Evolutionary conservation across 306 rosid species (phyloP), one percentile per base, ranked within the genome.

Genomic region (Inga oerstediana): DNA sequence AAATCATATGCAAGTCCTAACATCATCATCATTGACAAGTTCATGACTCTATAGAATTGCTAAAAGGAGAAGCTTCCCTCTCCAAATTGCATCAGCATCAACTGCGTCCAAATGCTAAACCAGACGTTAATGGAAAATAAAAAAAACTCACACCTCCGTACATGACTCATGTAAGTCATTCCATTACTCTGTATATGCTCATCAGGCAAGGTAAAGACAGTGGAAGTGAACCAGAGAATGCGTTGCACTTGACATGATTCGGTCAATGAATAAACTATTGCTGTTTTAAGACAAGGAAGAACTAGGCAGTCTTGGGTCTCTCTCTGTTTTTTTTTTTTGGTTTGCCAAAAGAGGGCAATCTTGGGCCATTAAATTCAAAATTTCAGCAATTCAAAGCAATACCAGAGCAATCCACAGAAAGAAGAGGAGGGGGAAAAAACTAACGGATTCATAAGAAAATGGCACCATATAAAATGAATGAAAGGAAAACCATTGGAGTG

Each of bases 81-180:
- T 44, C 56, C 75, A 43, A 44, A 35, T 43, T 22, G 75, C 35
- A 71, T 71, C 75, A 11, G 75, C 75, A 13, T 71, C 75, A 71
- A 11, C 75, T 71, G 75, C 75, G 20, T 44, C n/a, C 75, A 71
- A 71, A 44, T 71, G 54, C 59, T 72, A 46, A 45, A 72, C 3
- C 39, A 46, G 41, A 44, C 11, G 41, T 72, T 24, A 72, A 72
- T 34, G 39, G 59, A 24, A 61, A 72, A 44, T 24, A 3, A 45
- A 6, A 46, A 30, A 54, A 72, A 16, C 76, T 46, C 41, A 46
- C 39, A 27, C 58, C 41, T 24, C 76, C 30, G 76, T 45, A 46
- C 76, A 72, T 45, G 41, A 24, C 37, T 22, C 20, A 11, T 22
- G 14, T 22, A 61, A 3, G 5, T 45, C 22, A 39, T 70, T 43